These are phyloP conservation scores for Neurospora sp. DNA, from an alignment of 495 filamentous ascomycete species.

Conservation along the genomic window DNA sequence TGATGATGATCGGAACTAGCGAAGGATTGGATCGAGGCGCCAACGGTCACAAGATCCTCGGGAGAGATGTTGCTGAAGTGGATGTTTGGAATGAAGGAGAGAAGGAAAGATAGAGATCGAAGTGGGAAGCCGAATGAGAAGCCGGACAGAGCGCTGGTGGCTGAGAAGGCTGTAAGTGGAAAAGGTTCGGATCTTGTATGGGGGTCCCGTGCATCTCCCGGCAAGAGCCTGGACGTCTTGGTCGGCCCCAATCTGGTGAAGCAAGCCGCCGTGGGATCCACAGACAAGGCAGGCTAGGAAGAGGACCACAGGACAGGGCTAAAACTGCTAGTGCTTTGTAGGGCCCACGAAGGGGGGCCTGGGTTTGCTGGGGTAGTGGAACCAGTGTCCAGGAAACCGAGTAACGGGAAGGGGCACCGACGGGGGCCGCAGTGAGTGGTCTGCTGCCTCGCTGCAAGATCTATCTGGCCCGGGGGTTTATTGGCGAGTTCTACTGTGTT, in stretches of 20 bases:
- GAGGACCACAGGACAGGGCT: conserved; percentile 1
- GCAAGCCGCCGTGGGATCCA: conserved; percentile 18
- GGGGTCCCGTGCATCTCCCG: conserved; percentile 7
- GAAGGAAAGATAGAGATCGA: conserved; percentile 2
- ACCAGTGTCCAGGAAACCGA: conserved; percentile 7
- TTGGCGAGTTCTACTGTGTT: background rate
- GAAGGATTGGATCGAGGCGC: background rate
- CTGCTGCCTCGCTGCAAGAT: conserved; percentile 4
- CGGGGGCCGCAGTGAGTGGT: background rate
- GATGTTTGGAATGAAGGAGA: background rate
- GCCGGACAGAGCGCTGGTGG: background rate
- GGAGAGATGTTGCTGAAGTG: background rate
- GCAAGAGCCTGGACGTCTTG: conserved; percentile 15
- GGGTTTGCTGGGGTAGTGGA: conserved; percentile 7
- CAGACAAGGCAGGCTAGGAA: conserved; percentile 10
- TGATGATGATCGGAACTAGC: background rate
- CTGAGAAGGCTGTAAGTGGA: background rate
- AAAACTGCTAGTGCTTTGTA: conserved; percentile 4
- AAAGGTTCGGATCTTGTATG: conserved; percentile 12
- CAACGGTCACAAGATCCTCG: background rate
- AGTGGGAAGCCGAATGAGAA: conserved; percentile 10
- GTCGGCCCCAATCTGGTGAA: conserved; percentile 19
- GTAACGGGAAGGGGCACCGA: conserved; percentile 15
- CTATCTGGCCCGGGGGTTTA: background rate
- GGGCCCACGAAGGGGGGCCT: background rate